phyloP scores from a whole-genome alignment of 208 protist genomes.

The Crithidia fasciculata region DNA sequence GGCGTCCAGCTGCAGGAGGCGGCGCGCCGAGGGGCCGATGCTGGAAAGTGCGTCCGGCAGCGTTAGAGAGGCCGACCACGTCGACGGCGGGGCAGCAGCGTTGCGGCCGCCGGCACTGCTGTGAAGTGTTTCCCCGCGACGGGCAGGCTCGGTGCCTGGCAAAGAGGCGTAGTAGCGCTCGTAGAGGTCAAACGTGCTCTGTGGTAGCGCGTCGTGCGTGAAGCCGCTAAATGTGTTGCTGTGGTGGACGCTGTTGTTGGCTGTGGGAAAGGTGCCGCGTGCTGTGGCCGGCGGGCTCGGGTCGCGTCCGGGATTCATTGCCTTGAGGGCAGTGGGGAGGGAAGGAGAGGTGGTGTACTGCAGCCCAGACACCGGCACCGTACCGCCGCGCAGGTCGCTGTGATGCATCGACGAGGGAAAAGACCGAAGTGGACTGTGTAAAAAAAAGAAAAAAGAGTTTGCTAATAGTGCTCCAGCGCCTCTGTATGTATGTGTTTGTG shows the following conservation, averaged over 20 bases:
- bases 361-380: constrained; percentile 49
- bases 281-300: too few relatives aligned
- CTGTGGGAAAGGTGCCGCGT: neutral
- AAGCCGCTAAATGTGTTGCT: neutral
- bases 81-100: neutral
- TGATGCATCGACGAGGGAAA: neutral
- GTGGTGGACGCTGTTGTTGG: neutral
- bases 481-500: too few relatives aligned
- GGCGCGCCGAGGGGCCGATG: constrained; percentile 59
- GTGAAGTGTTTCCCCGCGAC: neutral
- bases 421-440: too few relatives aligned
- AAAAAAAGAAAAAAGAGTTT: neutral
- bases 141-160: constrained; percentile 11
- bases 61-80: constrained; percentile 11
- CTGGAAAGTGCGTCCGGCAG: constrained; percentile 37
- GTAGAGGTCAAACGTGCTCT: constrained; percentile 32
- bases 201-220: constrained; percentile 12
- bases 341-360: constrained; percentile 64
- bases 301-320: constrained; percentile 20
- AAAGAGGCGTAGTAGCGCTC: constrained; percentile 24
- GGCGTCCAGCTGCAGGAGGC: constrained; percentile 37
- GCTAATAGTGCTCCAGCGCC: too few relatives aligned
- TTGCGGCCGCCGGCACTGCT: neutral
- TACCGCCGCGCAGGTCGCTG: constrained; percentile 20
- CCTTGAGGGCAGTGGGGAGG: constrained; percentile 42